Percentiles rank a stretch among this genome's conserved stretches.
Evolutionary conservation across 495 filamentous ascomycete genomes (phyloP).

Genomic region (Penicillium subrubescens): DNA sequence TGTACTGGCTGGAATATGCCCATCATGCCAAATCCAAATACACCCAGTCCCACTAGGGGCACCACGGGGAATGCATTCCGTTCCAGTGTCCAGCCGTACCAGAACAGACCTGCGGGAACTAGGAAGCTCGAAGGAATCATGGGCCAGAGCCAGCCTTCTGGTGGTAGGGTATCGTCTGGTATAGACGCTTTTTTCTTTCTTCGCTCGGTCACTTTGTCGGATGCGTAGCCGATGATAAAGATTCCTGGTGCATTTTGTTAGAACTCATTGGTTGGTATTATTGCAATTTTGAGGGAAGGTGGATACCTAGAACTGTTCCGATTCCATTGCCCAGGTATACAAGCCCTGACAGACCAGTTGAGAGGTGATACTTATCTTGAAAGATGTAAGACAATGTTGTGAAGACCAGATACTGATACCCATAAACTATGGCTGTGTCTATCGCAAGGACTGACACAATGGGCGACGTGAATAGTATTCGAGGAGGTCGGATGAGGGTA

Average conservation of each 20-base stretch:
- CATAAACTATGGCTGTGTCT: neutral
- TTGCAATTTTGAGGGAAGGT: neutral
- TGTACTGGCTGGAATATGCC: conserved; percentile 1
- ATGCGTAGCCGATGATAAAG: conserved; percentile 1
- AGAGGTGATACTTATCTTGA: neutral
- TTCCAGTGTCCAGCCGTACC: conserved; percentile 20
- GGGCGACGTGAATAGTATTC: neutral
- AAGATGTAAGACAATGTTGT: conserved; percentile 3
- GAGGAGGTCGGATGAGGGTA: neutral
- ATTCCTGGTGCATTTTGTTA: neutral
- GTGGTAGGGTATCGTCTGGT: neutral
- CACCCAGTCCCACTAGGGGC: conserved; percentile 42
- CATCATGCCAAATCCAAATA: conserved; percentile 50
- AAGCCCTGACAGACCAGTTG: neutral
- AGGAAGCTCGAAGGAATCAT: neutral
- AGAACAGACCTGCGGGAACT: neutral
- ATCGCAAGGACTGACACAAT: neutral
- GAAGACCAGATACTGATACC: conserved; percentile 5
- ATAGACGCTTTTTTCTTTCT: neutral
- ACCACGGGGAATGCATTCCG: neutral
- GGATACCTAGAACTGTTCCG: neutral
- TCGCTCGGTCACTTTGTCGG: neutral
- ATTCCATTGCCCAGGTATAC: neutral
- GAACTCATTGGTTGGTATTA: no score
- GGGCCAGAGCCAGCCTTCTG: neutral